Evolutionary conservation across 371 early-diverging fungal species (phyloP).

Genomic region (Apophysomyces sp.): DNA sequence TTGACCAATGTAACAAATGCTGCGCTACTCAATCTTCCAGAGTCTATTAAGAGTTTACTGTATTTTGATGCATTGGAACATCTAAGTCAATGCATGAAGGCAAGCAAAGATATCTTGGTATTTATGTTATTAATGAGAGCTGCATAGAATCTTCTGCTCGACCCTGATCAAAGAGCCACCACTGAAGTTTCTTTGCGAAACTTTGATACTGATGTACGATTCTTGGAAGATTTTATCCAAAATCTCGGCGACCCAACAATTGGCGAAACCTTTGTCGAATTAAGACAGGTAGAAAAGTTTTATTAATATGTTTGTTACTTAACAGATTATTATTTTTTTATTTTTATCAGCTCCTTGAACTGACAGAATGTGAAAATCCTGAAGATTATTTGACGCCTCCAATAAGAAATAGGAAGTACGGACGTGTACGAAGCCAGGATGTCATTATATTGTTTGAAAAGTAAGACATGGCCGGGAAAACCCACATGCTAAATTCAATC

Average conservation of each 20-base stretch:
- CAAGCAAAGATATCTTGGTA: background rate
- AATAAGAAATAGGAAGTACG: conserved; percentile 61
- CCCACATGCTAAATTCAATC: background rate
- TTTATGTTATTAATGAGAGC: background rate
- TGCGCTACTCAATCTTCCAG: conserved; percentile 69
- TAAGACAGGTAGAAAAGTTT: conserved; percentile 64
- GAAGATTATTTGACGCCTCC: conserved; percentile 72
- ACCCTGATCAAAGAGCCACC: conserved; percentile 63
- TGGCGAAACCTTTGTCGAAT: conserved; percentile 68
- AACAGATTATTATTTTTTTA: conserved; percentile 16
- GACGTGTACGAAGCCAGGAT: conserved; percentile 60
- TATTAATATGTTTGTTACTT: background rate
- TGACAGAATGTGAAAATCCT: conserved; percentile 66
- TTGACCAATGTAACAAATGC: conserved; percentile 71
- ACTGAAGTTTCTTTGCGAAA: conserved; percentile 63
- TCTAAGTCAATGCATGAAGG: conserved; percentile 67
- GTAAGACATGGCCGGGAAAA: conserved; percentile 40
- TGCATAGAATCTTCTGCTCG: conserved; percentile 56
- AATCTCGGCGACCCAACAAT: conserved; percentile 67
- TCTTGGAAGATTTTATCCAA: conserved; percentile 71
- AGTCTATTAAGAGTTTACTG: conserved; percentile 64
- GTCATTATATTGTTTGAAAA: conserved; percentile 79
- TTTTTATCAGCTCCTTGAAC: conserved; percentile 54
- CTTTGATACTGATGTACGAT: conserved; percentile 73
- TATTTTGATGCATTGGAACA: conserved; percentile 81